Evolutionary conservation across 345 rosid species (phyloP).

Genomic region (thale cress (Arabidopsis thaliana)): DNA sequence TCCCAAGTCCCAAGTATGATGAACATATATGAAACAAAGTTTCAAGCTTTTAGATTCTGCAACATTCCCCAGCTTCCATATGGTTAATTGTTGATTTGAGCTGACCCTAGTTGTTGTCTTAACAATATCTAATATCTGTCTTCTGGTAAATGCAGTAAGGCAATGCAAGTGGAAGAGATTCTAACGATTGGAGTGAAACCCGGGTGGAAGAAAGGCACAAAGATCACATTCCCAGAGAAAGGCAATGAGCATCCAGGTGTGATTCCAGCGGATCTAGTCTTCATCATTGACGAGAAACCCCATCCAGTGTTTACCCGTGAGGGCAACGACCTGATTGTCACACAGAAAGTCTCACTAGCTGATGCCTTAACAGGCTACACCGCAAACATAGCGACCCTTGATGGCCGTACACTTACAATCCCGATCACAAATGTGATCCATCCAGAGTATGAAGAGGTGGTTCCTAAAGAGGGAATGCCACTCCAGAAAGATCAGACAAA

Average conservation of each 20-base stretch:
- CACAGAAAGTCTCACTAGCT: slow-evolving; percentile 54
- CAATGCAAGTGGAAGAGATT: slow-evolving; percentile 50
- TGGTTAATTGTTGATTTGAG: slow-evolving; percentile 6
- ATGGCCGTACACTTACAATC: slow-evolving; percentile 57
- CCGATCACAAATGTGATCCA: slow-evolving; percentile 55
- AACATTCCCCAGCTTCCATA: background rate
- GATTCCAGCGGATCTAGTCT: slow-evolving; percentile 56
- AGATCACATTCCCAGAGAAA: slow-evolving; percentile 61
- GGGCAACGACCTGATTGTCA: slow-evolving; percentile 58
- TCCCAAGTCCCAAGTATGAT: background rate
- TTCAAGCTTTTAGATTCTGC: slow-evolving; percentile 2
- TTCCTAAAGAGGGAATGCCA: slow-evolving; percentile 68
- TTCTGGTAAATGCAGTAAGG: slow-evolving; percentile 44
- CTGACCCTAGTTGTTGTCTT: slow-evolving; percentile 5
- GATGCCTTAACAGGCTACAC: slow-evolving; percentile 73
- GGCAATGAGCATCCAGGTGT: slow-evolving; percentile 56
- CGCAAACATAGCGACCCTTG: slow-evolving; percentile 55
- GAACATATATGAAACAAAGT: background rate
- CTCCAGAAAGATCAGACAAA: slow-evolving; percentile 60
- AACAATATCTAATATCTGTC: background rate
- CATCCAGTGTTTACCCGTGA: slow-evolving; percentile 62
- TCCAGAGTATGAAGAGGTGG: slow-evolving; percentile 61
- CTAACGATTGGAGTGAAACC: slow-evolving; percentile 57
- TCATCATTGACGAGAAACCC: slow-evolving; percentile 67
- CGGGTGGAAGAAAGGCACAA: slow-evolving; percentile 65